Evolutionary conservation across 2,329 filamentous ascomycete species (phyloP), one percentile per base, ranked within the genome.

Genomic region (Penicillium sp.): DNA sequence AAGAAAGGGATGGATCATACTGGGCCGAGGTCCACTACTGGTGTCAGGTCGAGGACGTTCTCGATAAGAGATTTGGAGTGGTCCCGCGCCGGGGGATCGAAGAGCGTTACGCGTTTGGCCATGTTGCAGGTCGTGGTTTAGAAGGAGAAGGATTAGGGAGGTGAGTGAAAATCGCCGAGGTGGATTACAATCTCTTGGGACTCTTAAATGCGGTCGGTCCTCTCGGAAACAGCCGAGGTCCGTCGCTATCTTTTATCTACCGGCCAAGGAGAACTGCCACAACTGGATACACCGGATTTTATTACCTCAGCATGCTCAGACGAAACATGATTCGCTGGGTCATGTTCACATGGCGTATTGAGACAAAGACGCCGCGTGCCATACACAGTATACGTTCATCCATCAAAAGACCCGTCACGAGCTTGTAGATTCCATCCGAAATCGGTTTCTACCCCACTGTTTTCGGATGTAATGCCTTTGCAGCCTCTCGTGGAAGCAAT

Each of bases 11-110:
- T 34, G 3, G 27, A n/a, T 52, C 81, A 67, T 75, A 89, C 86
- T 49, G 86, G 86, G 37, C 71, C 71, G 57, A 73, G 66, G 59
- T 73, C 71, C 40, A 66, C 77, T 44, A 96, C 77, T 57, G 89
- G 87, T 3, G 87, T 93, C 60, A 96, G 65, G 64, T 95, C 90
- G 47, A 96, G 80, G 41, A 88, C 85, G 71, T 95, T 92, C 74
- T 97, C 92, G 55, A 97, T 95, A 12, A 83, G 79, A 22, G 89
- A 84, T 70, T 88, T 88, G 64, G 79, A 79, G 38, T 81, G 74
- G 65, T 95, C 84, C 28, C 83, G 71, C 43, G 86, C 83, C 56
- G 88, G 89, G 42, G 89, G 86, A 63, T 83, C 81, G 57, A 95
- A 82, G 46, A 95, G 78, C 0, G 87, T 89, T 27, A 75, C 60